Evolutionary conservation across 2,329 filamentous ascomycete genomes (phyloP).

Genomic region (Exophiala sp.): DNA sequence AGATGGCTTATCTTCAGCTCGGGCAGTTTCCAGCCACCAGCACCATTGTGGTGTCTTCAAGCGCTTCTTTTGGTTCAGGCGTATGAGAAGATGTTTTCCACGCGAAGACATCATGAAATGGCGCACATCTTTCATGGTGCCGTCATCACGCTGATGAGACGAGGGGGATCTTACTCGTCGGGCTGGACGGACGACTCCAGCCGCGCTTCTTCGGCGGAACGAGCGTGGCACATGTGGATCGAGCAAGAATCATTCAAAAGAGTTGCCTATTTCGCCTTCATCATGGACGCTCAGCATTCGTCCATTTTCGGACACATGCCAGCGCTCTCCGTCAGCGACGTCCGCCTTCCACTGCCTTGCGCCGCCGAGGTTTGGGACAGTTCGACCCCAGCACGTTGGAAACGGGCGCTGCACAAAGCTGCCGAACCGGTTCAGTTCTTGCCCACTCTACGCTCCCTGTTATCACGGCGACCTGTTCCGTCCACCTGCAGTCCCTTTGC

Average conservation of each 20-base stretch:
- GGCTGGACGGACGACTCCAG: conserved; percentile 6
- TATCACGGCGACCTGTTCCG: conserved; percentile 27
- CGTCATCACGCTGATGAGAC: conserved; percentile 28
- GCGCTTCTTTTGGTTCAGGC: conserved; percentile 30
- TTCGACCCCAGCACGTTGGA: conserved; percentile 25
- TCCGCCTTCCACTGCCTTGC: conserved; percentile 30
- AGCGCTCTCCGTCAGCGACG: conserved; percentile 30
- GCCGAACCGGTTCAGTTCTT: conserved; percentile 28
- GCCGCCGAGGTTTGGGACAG: conserved; percentile 30
- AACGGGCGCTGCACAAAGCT: conserved; percentile 20
- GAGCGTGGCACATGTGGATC: conserved; percentile 29
- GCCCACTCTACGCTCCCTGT: conserved; percentile 26
- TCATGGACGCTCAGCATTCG: conserved; percentile 32
- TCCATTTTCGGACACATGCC: conserved; percentile 32
- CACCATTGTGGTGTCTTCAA: conserved; percentile 31
- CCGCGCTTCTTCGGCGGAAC: conserved; percentile 6
- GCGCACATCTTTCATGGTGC: conserved; percentile 32
- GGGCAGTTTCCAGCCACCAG: conserved; percentile 29
- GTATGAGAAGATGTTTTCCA: conserved; percentile 31
- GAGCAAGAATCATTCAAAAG: conserved; percentile 29
- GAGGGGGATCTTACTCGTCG: conserved; percentile 14
- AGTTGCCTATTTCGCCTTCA: conserved; percentile 31
- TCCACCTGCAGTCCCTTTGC: conserved; percentile 28
- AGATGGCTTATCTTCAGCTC: conserved; percentile 29
- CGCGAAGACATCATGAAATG: conserved; percentile 31